phyloP scores from a whole-genome alignment of 1,139 yeast species.

The Neolecta irregularis region DNA sequence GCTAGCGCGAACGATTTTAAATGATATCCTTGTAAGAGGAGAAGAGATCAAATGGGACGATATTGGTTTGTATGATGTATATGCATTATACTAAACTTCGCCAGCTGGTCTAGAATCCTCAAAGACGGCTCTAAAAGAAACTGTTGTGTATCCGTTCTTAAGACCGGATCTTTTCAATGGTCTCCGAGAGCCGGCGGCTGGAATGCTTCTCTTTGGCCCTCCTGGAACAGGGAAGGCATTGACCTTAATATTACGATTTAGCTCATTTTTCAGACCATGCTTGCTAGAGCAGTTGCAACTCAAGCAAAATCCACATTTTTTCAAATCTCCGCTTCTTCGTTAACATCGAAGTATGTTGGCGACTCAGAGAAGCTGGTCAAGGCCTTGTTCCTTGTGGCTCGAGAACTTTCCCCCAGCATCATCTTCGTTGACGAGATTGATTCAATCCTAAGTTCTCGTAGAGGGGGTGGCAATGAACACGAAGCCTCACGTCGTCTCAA shows the following conservation, averaged over 20 bases:
- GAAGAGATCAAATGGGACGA: constrained; percentile 97
- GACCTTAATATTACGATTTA: neutral
- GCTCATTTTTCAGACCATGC: constrained; percentile 41
- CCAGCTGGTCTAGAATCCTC: constrained; percentile 87
- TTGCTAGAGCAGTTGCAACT: constrained; percentile 94
- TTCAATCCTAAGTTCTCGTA: constrained; percentile 68
- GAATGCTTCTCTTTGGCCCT: constrained; percentile 92
- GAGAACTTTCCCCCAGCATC: constrained; percentile 77
- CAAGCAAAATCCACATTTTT: constrained; percentile 91
- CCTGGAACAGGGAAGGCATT: constrained; percentile 82
- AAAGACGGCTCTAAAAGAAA: constrained; percentile 77
- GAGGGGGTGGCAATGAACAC: constrained; percentile 61
- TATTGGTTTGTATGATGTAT: no score
- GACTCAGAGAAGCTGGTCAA: constrained; percentile 88
- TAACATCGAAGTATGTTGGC: constrained; percentile 76
- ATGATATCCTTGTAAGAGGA: constrained; percentile 84
- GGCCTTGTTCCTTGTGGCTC: constrained; percentile 74
- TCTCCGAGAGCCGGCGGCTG: constrained; percentile 86
- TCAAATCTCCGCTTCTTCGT: constrained; percentile 78
- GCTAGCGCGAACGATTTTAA: constrained; percentile 73
- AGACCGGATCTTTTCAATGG: constrained; percentile 89
- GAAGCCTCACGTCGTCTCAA: constrained; percentile 85
- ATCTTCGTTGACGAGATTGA: constrained; percentile 95
- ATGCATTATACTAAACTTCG: no score
- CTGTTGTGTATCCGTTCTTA: constrained; percentile 90